These are phyloP conservation scores for Solanum sejunctum DNA, from an alignment of 257 asterid species.

Conservation along the genomic window DNA sequence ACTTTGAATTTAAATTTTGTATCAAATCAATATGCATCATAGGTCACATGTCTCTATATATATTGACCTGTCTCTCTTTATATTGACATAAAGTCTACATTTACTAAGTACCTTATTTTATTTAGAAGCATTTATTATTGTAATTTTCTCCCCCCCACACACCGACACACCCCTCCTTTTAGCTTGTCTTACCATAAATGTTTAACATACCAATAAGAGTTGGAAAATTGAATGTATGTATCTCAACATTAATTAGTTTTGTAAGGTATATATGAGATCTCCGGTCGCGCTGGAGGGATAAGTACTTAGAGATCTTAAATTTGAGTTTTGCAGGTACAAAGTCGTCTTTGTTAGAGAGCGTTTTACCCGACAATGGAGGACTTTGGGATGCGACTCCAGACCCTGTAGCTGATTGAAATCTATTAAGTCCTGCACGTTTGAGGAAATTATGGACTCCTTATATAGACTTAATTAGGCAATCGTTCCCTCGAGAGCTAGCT, in stretches of 20 bases:
- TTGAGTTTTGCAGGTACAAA: no score
- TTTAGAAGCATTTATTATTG: background rate
- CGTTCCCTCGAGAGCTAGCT: background rate
- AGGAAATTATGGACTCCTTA: background rate
- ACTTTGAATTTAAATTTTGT: no score
- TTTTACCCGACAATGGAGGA: no score
- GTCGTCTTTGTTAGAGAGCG: no score
- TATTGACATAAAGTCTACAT: background rate
- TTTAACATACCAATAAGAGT: background rate
- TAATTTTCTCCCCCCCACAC: background rate
- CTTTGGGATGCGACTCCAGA: no score
- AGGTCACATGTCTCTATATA: background rate
- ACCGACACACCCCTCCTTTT: background rate
- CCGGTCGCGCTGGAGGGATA: no score
- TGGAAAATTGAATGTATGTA: background rate
- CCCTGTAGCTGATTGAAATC: no score
- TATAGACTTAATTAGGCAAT: no score
- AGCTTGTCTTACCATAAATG: background rate
- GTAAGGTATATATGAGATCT: background rate
- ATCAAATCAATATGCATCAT: background rate
- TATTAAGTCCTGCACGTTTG: background rate
- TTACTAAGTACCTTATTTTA: background rate
- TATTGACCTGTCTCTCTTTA: background rate
- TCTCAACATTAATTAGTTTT: background rate
- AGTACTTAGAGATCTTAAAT: no score